Percentiles rank a stretch among this genome's conserved stretches.
phyloP scores from a whole-genome alignment of 2,329 filamentous ascomycete species.

The Alternaria hordeiaustralica region DNA sequence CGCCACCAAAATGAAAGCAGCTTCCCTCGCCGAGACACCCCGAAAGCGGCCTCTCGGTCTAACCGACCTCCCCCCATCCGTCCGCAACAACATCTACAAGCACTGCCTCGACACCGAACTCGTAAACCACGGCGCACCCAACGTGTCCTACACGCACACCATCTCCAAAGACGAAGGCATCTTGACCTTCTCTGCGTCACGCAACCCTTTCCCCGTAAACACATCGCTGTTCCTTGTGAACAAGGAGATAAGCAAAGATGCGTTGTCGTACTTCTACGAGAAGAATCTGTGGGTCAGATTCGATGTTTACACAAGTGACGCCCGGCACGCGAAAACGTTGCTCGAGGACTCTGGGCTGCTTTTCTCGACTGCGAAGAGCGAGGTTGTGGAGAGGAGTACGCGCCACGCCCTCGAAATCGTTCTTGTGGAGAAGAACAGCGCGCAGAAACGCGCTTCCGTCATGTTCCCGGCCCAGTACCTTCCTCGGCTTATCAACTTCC shows the following conservation, averaged over 20 bases:
- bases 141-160: constrained; percentile 40
- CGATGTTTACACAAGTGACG: constrained; percentile 33
- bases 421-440: constrained; percentile 38
- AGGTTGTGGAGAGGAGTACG: constrained; percentile 12
- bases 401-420: constrained; percentile 38
- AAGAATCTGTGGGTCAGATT: constrained; percentile 41
- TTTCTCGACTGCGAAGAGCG: constrained; percentile 24
- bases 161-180: constrained; percentile 24
- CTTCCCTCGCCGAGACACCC: constrained; percentile 7
- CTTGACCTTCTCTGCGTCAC: constrained; percentile 38
- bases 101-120: constrained; percentile 44
- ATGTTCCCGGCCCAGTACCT: constrained; percentile 47
- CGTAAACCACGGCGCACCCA: constrained; percentile 36
- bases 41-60: constrained; percentile 35
- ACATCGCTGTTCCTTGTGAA: constrained; percentile 37
- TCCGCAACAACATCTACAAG: constrained; percentile 44
- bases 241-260: constrained; percentile 31
- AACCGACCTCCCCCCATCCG: constrained; percentile 32
- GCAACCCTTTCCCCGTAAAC: constrained; percentile 34
- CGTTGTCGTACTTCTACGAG: constrained; percentile 38
- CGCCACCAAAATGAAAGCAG: constrained; percentile 21
- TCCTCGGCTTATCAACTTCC: constrained; percentile 43
- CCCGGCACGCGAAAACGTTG: constrained; percentile 41
- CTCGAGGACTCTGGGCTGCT: constrained; percentile 41
- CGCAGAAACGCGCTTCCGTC: constrained; percentile 32